Evolutionary conservation across 164 flowering plant genomes (phyloP), one percentile per base, ranked within the genome.

Genomic region (Magnolia officinalis): DNA sequence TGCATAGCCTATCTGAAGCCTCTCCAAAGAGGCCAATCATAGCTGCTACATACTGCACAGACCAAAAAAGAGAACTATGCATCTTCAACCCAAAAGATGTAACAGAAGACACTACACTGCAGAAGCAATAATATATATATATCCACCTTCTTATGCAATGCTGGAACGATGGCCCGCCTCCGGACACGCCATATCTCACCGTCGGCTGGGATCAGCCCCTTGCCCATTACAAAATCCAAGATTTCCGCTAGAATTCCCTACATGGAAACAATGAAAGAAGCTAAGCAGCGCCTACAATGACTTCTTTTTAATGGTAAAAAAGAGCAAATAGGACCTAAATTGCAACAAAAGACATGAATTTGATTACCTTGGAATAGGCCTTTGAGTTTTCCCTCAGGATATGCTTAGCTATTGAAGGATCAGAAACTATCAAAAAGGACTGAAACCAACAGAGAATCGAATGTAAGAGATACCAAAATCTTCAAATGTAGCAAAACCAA

Each of bases 171-270:
- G 52, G 93, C 97, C 70, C 99, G 91, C 68, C 99, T 76, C 65
- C 97, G 85, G 24, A 86, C 89, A 68, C 95, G 94, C 99, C 99
- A 96, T 75, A 92, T 84, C 79, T 96, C 99, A n/a, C 94, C 97
- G 84, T 96, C 99, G 74, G 99, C 99, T 19, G 99, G 99, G 70
- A 96, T 96, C 14, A 96, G 93, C 75, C 99, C 99, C 79, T 86
- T 94, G n/a, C 99, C 99, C 99, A 96, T 94, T 66, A 96, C 98
- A 90, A 96, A 94, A 1, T 96, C 97, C 59, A 96, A 82, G 77
- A 96, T 96, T 83, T 96, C 99, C 29, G 96, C 97, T 80, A 96
- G 81, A 69, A 96, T 91, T 55, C 99, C 99, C 99, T 96, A 88
- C 29, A 73, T 4, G 18, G 20, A n/a, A 77, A 63, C 23, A 73